Percentiles rank a stretch among this genome's conserved stretches.
phyloP scores from a whole-genome alignment of 257 asterid genomes.

The Solanum sitiens region DNA sequence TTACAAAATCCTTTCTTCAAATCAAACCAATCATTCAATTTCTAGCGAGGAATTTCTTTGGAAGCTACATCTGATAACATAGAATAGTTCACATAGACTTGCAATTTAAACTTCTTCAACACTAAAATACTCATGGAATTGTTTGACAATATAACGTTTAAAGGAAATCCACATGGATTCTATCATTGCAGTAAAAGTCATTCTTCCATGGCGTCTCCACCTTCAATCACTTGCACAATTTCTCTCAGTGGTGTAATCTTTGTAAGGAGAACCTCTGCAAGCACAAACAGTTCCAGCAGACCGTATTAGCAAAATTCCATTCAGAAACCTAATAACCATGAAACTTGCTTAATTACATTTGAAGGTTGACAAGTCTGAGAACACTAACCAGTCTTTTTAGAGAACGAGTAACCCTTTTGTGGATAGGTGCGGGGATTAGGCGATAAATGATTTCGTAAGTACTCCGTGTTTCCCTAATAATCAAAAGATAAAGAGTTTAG shows the following conservation, averaged over 20 bases:
- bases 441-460: conserved; percentile 53
- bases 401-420: conserved; percentile 59
- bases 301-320: not conserved
- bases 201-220: conserved; percentile 79
- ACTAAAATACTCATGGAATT: not conserved
- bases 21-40: conserved; percentile 17
- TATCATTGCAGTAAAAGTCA: not conserved
- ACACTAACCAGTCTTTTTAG: conserved; percentile 81
- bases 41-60: conserved; percentile 25
- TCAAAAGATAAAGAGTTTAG: not conserved
- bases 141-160: not conserved
- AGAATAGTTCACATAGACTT: not conserved
- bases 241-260: conserved; percentile 79
- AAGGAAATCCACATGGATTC: not conserved
- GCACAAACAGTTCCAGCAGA: not conserved
- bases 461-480: conserved; percentile 63
- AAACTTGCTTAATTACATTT: not conserved
- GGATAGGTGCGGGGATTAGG: conserved; percentile 90
- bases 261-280: conserved; percentile 69
- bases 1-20: conserved; percentile 2
- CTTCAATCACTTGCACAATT: conserved; percentile 54
- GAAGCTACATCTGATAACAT: conserved; percentile 10
- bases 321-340: not conserved
- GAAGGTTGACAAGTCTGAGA: not conserved
- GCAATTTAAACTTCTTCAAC: not conserved